A percentile compares a stretch with the other conserved stretches of the same genome.
These are phyloP conservation scores for Hygrocybe coccinea DNA, from an alignment of 768 basidiomycete genomes.

Conservation along the genomic window DNA sequence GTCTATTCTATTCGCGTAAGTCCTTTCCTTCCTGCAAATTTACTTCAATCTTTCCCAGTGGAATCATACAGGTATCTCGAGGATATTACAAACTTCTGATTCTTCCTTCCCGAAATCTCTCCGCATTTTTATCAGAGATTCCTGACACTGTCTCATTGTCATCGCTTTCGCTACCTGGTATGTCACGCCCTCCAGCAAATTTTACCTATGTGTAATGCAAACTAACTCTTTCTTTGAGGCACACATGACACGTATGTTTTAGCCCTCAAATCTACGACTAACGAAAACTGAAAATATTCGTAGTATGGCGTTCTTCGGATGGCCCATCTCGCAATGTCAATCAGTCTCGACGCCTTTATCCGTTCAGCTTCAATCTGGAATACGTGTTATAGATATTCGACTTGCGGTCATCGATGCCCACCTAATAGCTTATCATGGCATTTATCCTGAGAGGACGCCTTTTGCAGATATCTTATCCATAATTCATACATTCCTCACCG, in stretches of 20 bases:
- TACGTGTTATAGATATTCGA: constrained; percentile 78
- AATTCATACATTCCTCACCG: constrained; percentile 60
- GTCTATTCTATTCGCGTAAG: constrained; percentile 53
- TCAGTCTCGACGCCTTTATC: constrained; percentile 53
- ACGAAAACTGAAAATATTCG: neutral
- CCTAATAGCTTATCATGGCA: constrained; percentile 76
- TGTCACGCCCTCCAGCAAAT: constrained; percentile 27
- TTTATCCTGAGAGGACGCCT: constrained; percentile 62
- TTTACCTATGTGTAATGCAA: constrained; percentile 11
- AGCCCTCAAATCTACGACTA: neutral
- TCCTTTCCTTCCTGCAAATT: constrained; percentile 1
- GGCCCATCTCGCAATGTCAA: constrained; percentile 88
- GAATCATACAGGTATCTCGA: constrained; percentile 37
- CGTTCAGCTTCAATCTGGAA: constrained; percentile 69
- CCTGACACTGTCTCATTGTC: constrained; percentile 67
- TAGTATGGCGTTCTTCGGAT: constrained; percentile 81
- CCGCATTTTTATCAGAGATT: constrained; percentile 53
- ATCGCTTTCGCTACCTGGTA: constrained; percentile 74
- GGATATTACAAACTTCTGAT: constrained; percentile 48
- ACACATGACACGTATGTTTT: constrained; percentile 67
- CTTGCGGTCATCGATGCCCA: constrained; percentile 59
- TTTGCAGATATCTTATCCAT: constrained; percentile 62
- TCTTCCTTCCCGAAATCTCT: constrained; percentile 53
- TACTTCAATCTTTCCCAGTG: constrained; percentile 1
- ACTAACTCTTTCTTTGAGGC: constrained; percentile 33